Percentiles rank a stretch among this genome's conserved stretches.
Conservation (phyloP, 257 asterid genomes). For the Salvia miltiorrhiza region DNA sequence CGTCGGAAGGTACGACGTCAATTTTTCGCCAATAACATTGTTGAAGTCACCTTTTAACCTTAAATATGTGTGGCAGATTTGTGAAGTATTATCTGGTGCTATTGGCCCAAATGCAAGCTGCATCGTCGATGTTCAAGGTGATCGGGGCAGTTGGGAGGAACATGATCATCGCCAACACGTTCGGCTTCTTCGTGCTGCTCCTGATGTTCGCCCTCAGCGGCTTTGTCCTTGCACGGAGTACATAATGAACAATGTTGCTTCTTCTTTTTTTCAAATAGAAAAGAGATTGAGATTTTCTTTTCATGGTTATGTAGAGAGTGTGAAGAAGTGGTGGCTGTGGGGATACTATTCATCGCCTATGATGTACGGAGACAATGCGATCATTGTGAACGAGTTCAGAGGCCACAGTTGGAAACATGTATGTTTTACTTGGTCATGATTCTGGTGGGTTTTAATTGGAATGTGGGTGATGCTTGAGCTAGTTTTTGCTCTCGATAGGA, state of each 20-base stretch:
- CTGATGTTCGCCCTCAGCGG: constrained; percentile 41
- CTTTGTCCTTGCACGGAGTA: constrained; percentile 51
- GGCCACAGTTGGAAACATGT: constrained; percentile 51
- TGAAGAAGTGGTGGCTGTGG: constrained; percentile 48
- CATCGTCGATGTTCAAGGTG: constrained; percentile 50
- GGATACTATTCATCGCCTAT: constrained; percentile 35
- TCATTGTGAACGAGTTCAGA: constrained; percentile 44
- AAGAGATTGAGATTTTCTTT: too few relatives aligned
- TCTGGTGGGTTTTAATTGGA: neutral
- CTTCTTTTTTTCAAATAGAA: too few relatives aligned
- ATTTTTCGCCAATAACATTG: too few relatives aligned
- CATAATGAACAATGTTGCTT: neutral
- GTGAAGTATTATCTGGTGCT: constrained; percentile 44
- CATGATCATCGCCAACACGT: constrained; percentile 51
- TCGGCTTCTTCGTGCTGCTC: constrained; percentile 45
- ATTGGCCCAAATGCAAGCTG: constrained; percentile 32
- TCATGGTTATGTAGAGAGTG: constrained; percentile 1
- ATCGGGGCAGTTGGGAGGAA: constrained; percentile 55
- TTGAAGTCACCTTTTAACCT: too few relatives aligned
- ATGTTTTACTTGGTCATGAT: constrained; percentile 11
- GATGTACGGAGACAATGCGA: constrained; percentile 48
- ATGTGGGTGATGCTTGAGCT: neutral
- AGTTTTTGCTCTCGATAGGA: constrained; percentile 20
- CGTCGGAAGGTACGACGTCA: constrained; percentile 37
- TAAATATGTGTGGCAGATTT: constrained; percentile 33